Conservation (phyloP, 2,329 filamentous ascomycete genomes). For the Alternaria solani region DNA sequence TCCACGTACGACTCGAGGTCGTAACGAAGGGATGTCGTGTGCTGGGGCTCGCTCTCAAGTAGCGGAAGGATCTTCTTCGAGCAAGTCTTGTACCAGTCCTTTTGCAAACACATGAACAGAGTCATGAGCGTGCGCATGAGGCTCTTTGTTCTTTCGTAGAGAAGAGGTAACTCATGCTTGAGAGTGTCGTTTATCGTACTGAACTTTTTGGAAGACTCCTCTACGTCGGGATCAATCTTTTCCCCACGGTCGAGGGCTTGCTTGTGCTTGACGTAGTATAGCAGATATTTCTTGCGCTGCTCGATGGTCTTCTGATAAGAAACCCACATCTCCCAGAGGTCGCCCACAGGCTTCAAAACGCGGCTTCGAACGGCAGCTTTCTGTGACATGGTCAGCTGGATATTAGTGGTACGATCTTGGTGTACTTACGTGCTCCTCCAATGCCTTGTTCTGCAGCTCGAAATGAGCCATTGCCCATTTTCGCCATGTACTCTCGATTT, state of each 20-base stretch:
- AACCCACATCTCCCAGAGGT: constrained; percentile 79
- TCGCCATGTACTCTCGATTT: constrained; percentile 93
- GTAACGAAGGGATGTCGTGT: constrained; percentile 62
- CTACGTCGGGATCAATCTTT: constrained; percentile 84
- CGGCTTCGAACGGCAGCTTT: constrained; percentile 75
- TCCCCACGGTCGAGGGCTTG: constrained; percentile 81
- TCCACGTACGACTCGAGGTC: constrained; percentile 77
- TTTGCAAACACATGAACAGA: constrained; percentile 85
- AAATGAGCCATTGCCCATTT: constrained; percentile 87
- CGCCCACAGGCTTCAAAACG: constrained; percentile 84
- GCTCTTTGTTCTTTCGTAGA: constrained; percentile 82
- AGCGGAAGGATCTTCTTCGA: constrained; percentile 81
- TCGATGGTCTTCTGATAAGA: constrained; percentile 89
- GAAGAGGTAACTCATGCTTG: constrained; percentile 87
- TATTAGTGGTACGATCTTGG: constrained; percentile 4
- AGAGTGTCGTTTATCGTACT: constrained; percentile 89
- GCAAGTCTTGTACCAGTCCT: constrained; percentile 83
- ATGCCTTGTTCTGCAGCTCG: constrained; percentile 81
- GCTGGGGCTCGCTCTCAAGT: constrained; percentile 63
- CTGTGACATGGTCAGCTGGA: constrained; percentile 45
- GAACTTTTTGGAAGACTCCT: constrained; percentile 87
- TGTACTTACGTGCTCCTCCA: constrained; percentile 79
- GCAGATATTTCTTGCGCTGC: constrained; percentile 89
- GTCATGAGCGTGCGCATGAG: constrained; percentile 83
- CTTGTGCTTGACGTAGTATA: constrained; percentile 85